A percentile compares a stretch with the other conserved stretches of the same genome.
Evolutionary conservation across 2,329 filamentous ascomycete species (phyloP).

Genomic region (Apiospora hydei): DNA sequence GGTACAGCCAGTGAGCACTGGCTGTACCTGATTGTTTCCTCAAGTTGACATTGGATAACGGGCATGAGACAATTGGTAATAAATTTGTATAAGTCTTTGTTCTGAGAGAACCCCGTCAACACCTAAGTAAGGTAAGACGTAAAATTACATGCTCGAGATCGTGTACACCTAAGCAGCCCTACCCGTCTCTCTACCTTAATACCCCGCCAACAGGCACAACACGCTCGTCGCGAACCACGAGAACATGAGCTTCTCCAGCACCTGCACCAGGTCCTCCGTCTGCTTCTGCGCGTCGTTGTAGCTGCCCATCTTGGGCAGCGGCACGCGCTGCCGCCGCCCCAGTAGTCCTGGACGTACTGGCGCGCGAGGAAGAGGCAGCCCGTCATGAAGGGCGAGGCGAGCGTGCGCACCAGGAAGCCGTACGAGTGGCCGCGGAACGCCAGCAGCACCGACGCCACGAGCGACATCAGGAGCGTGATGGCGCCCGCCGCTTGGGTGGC

Average conservation of each 20-base stretch:
- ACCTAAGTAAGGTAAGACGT: too few relatives aligned
- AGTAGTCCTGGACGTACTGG: constrained; percentile 34
- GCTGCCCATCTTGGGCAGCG: constrained; percentile 37
- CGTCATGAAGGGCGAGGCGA: constrained; percentile 31
- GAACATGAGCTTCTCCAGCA: constrained; percentile 35
- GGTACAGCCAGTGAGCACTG: background rate
- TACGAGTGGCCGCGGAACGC: constrained; percentile 26
- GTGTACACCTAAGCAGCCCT: background rate
- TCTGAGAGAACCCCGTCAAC: background rate
- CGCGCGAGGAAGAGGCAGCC: constrained; percentile 32
- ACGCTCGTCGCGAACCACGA: constrained; percentile 34
- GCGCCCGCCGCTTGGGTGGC: constrained; percentile 51
- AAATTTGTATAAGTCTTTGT: background rate
- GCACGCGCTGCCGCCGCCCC: constrained; percentile 34
- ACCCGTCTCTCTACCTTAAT: constrained; percentile 25
- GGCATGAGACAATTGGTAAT: too few relatives aligned
- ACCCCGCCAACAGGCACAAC: constrained; percentile 33
- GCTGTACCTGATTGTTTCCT: too few relatives aligned
- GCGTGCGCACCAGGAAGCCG: constrained; percentile 30
- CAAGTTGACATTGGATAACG: too few relatives aligned
- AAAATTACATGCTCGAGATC: background rate
- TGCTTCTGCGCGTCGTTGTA: constrained; percentile 38
- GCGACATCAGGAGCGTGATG: constrained; percentile 42
- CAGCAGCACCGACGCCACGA: constrained; percentile 33
- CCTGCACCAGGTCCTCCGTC: constrained; percentile 33